Conservation (phyloP, 768 basidiomycete species). For the Tricholoma terreum region DNA sequence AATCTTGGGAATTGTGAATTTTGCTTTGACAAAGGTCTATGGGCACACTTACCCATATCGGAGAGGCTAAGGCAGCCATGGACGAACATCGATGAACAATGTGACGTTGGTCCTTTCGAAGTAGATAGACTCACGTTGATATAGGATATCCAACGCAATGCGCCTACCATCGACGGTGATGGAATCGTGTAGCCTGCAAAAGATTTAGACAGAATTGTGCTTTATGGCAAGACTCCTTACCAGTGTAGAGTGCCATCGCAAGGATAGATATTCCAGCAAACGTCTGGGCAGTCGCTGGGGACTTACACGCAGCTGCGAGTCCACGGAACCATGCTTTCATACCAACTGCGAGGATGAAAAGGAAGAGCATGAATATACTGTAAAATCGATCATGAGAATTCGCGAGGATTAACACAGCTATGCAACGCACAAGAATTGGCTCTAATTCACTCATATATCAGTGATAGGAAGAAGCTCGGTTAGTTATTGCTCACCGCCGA, state of each 20-base stretch:
- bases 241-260: slow-evolving; percentile 47
- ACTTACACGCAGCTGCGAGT: slow-evolving; percentile 55
- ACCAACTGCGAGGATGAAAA: slow-evolving; percentile 52
- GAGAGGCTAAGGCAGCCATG: slow-evolving; percentile 30
- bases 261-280: slow-evolving; percentile 44
- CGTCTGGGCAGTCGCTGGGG: slow-evolving; percentile 60
- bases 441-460: slow-evolving; percentile 1
- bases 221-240: slow-evolving; percentile 38
- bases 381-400: not conserved
- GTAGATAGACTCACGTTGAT: slow-evolving; percentile 45
- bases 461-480: not conserved
- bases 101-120: too few species aligned
- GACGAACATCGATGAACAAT: too few species aligned
- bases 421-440: slow-evolving; percentile 57
- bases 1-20: slow-evolving; percentile 42
- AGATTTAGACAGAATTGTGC: not conserved
- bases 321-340: slow-evolving; percentile 78
- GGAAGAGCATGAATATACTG: slow-evolving; percentile 58
- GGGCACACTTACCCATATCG: slow-evolving; percentile 36
- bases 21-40: not conserved
- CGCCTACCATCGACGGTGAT: slow-evolving; percentile 60
- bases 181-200: slow-evolving; percentile 57
- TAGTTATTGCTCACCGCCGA: slow-evolving; percentile 27
- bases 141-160: slow-evolving; percentile 64
- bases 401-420: slow-evolving; percentile 23